Evolutionary conservation across 2,329 filamentous ascomycete species (phyloP), one percentile per base, ranked within the genome.

Genomic region (Rhynchosporium graminicola): DNA sequence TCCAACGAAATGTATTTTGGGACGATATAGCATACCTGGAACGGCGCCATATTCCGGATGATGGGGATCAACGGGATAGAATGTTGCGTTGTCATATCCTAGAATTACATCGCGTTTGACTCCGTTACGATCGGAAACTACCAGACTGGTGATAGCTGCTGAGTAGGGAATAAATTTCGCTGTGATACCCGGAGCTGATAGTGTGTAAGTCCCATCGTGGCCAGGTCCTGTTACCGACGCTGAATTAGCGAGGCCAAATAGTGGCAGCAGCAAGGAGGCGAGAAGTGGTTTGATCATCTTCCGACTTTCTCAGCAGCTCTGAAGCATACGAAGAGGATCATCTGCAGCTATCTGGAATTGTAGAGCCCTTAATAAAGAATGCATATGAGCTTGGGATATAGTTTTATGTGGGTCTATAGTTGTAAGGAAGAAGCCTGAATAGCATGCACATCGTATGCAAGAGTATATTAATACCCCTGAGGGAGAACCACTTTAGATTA

Each of bases 71-170:
- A 84, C 74, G 64, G 76, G 76, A 76, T 92, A 92, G 76, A 88
- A 85, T 58, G 79, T 84, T 55, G 89, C 88, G 72, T 91, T 91
- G 77, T 92, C 89, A 71, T 87, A 92, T 54, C 89, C 89, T 57
- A 84, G 82, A 2, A 92, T 85, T 59, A 92, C 79, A 71, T 92
- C 89, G 56, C 87, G 80, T 68, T 85, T 81, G 26, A 83, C 76
- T 60, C 85, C 85, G 60, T 84, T 78, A 68, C 84, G 84, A 74
- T 87, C 85, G 33, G 83, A 80, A 73, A 92, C 80, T 72, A 89
- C 78, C 56, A 92, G 78, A 73, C 91, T 88, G 62, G 87, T 82
- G 70, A 92, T 82, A 64, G 85, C 84, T 9, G 89, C 89, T 64
- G 88, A 89, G 71, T 91, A 92, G 1, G 87, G 81, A 51, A 92